phyloP scores from a whole-genome alignment of 1,139 yeast species.

The Suhomyces yuchorum region DNA sequence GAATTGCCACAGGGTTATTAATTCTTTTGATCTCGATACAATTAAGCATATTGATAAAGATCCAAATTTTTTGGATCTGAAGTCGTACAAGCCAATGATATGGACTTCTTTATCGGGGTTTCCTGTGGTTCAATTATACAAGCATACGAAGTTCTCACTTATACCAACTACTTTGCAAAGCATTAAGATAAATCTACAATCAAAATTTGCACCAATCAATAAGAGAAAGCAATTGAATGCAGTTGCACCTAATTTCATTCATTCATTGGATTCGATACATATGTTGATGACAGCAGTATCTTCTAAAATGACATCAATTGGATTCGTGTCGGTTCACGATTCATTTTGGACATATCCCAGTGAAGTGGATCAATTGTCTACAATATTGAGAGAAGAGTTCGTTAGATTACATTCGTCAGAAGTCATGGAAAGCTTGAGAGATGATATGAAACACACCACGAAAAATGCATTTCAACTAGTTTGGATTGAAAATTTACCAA shows the following conservation, averaged over 20 bases:
- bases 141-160: conserved; percentile 19
- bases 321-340: conserved; percentile 48
- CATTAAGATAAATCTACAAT: conserved; percentile 23
- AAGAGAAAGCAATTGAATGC: conserved; percentile 38
- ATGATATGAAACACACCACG: conserved; percentile 31
- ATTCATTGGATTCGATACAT: conserved; percentile 46
- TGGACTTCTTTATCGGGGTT: conserved; percentile 49
- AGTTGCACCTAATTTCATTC: conserved; percentile 50
- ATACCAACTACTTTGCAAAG: conserved; percentile 32
- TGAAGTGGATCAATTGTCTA: conserved; percentile 31
- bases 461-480: conserved; percentile 36
- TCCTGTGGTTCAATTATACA: conserved; percentile 45
- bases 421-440: conserved; percentile 28
- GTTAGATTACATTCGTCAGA: conserved; percentile 35
- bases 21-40: conserved; percentile 29
- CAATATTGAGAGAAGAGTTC: conserved; percentile 36
- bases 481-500: conserved; percentile 28
- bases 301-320: conserved; percentile 22
- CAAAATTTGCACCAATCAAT: conserved; percentile 28
- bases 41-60: conserved; percentile 15
- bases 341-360: conserved; percentile 48
- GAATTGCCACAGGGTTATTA: conserved; percentile 33
- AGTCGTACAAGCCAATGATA: conserved; percentile 37
- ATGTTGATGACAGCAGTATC: conserved; percentile 39
- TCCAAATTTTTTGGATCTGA: conserved; percentile 22